These are phyloP conservation scores for Withania somnifera DNA, from an alignment of 305 asterid genomes.

Conservation along the genomic window DNA sequence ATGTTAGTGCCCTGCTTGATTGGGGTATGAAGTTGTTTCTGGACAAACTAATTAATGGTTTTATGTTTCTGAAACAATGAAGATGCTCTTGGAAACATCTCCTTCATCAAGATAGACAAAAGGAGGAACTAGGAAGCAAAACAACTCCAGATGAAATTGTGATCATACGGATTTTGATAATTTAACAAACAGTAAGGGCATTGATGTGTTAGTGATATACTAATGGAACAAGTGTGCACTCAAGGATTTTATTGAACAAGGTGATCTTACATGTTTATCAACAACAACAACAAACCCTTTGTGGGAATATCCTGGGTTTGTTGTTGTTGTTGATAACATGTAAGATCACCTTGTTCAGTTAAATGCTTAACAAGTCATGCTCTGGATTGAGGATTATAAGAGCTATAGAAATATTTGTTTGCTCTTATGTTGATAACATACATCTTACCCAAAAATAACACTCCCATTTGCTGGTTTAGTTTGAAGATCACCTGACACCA, in stretches of 20 bases:
- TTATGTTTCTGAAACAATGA: neutral
- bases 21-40: no score
- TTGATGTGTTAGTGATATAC: neutral
- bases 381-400: neutral
- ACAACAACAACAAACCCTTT: no score
- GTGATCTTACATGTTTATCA: no score
- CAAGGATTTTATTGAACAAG: neutral
- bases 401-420: neutral
- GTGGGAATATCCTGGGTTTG: no score
- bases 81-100: neutral
- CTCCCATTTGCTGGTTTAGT: constrained; percentile 77
- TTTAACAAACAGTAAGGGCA: neutral
- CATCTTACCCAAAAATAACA: constrained; percentile 88
- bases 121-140: neutral
- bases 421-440: neutral
- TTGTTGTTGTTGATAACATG: no score
- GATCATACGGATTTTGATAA: neutral
- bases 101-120: neutral
- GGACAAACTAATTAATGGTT: no score
- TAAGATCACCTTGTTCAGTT: neutral
- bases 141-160: neutral
- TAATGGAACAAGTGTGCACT: neutral
- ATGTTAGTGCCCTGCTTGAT: no score
- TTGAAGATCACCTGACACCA: constrained; percentile 89
- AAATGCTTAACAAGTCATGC: neutral